Percentiles rank a stretch among this genome's conserved stretches.
These are phyloP conservation scores for Fusarium ramigenum DNA, from an alignment of 2,329 filamentous ascomycete species.

Conservation along the genomic window DNA sequence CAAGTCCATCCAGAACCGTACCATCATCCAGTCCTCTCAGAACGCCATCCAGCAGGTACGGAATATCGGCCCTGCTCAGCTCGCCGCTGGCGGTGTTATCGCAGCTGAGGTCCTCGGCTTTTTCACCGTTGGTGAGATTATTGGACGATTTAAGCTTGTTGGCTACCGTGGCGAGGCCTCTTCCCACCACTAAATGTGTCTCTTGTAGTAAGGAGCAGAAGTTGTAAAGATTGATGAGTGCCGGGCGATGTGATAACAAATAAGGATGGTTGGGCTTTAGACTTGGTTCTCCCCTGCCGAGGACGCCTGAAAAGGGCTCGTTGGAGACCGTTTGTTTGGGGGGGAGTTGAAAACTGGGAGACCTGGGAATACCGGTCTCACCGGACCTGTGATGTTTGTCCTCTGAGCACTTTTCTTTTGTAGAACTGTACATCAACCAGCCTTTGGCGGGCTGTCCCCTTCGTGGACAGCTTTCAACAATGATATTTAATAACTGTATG, in stretches of 20 bases:
- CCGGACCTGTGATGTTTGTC: constrained; percentile 38
- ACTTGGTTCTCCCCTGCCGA: constrained; percentile 31
- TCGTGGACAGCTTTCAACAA: constrained; percentile 31
- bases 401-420: constrained; percentile 46
- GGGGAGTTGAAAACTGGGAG: constrained; percentile 36
- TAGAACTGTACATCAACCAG: constrained; percentile 48
- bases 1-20: constrained; percentile 74
- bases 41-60: constrained; percentile 67
- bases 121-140: constrained; percentile 97
- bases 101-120: constrained; percentile 90
- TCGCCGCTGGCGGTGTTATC: constrained; percentile 79
- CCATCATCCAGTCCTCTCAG: constrained; percentile 65
- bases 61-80: constrained; percentile 75
- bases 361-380: constrained; percentile 35
- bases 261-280: constrained; percentile 37
- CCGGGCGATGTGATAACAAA: constrained; percentile 30
- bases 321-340: constrained; percentile 38
- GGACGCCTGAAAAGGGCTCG: constrained; percentile 32
- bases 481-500: constrained; percentile 13
- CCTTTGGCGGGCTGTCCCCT: constrained; percentile 24
- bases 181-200: constrained; percentile 64
- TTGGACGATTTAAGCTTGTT: constrained; percentile 93
- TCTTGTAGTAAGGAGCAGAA: constrained; percentile 16
- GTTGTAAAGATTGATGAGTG: constrained; percentile 20
- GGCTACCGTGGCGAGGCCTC: constrained; percentile 83